Conservation (phyloP, 169 alveolate species). For the Cryptosporidium bovis region DNA sequence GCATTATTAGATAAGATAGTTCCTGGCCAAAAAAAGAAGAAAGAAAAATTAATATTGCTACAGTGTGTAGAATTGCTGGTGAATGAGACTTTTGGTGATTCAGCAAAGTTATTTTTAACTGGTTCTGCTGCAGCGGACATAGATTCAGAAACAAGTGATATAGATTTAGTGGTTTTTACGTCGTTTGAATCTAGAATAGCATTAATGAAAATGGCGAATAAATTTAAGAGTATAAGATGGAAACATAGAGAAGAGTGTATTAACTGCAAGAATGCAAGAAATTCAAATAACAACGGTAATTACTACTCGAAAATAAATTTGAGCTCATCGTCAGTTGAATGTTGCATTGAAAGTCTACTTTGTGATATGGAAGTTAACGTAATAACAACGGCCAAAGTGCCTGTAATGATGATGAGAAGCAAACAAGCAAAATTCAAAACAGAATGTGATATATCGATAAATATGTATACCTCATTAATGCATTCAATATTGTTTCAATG, state of each 20-base stretch:
- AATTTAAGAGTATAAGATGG: constrained; percentile 76
- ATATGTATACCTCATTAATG: constrained; percentile 85
- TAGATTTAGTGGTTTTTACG: constrained; percentile 81
- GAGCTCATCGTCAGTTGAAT: constrained; percentile 25
- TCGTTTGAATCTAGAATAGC: constrained; percentile 76
- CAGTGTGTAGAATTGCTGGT: constrained; percentile 73
- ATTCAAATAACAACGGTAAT: neutral
- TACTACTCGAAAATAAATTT: constrained; percentile 10
- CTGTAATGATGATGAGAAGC: constrained; percentile 84
- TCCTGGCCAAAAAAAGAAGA: constrained; percentile 60
- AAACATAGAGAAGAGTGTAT: constrained; percentile 60
- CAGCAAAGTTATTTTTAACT: constrained; percentile 78
- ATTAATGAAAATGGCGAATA: constrained; percentile 77
- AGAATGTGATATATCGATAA: constrained; percentile 89
- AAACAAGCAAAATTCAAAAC: constrained; percentile 80
- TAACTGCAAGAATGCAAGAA: constrained; percentile 1
- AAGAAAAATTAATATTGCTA: constrained; percentile 43
- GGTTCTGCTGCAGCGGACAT: constrained; percentile 87
- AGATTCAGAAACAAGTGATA: constrained; percentile 82
- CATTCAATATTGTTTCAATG: constrained; percentile 86
- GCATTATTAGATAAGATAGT: constrained; percentile 46
- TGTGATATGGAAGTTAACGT: constrained; percentile 80
- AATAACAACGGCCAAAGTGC: constrained; percentile 90
- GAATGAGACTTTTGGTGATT: constrained; percentile 77
- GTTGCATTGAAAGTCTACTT: constrained; percentile 74